These are phyloP conservation scores for Mycosphaerelloides madeirae DNA, from an alignment of 2,329 filamentous ascomycete genomes.

Conservation along the genomic window DNA sequence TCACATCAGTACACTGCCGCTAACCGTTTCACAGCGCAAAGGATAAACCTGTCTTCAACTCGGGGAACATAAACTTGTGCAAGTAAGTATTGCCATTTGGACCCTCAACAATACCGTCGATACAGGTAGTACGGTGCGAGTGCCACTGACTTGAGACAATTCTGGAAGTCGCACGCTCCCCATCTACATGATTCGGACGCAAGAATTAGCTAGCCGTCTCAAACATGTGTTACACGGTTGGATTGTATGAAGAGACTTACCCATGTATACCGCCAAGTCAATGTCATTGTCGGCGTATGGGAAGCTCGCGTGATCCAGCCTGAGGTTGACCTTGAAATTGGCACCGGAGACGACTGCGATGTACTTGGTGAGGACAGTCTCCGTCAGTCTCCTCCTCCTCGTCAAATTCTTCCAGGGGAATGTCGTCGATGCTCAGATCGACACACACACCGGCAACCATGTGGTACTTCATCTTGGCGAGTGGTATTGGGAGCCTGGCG, in stretches of 20 bases:
- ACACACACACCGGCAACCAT: slow-evolving; percentile 8
- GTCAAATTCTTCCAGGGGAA: slow-evolving; percentile 13
- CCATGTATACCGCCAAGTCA: neutral
- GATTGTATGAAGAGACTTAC: no score
- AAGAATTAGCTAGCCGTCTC: no score
- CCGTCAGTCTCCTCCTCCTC: slow-evolving; percentile 3
- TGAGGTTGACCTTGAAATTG: slow-evolving; percentile 10
- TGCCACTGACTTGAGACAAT: no score
- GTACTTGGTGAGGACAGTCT: slow-evolving; percentile 6
- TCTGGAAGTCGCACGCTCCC: no score
- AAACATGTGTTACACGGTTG: no score
- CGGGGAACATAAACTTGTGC: slow-evolving; percentile 15
- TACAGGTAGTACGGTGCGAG: no score
- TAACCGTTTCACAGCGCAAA: no score
- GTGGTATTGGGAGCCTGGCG: no score
- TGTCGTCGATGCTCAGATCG: slow-evolving; percentile 7
- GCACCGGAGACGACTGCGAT: slow-evolving; percentile 16
- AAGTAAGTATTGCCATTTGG: neutral
- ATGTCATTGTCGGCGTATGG: slow-evolving; percentile 9
- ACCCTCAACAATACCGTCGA: no score
- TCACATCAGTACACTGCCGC: no score
- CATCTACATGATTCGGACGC: no score
- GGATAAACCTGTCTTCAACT: slow-evolving; percentile 18
- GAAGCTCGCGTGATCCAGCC: neutral
- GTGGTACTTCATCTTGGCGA: no score